Evolutionary conservation across 352 stramenopile species (phyloP), one percentile per base, ranked within the genome.

Genomic region (Elongisporangium anandrum): DNA sequence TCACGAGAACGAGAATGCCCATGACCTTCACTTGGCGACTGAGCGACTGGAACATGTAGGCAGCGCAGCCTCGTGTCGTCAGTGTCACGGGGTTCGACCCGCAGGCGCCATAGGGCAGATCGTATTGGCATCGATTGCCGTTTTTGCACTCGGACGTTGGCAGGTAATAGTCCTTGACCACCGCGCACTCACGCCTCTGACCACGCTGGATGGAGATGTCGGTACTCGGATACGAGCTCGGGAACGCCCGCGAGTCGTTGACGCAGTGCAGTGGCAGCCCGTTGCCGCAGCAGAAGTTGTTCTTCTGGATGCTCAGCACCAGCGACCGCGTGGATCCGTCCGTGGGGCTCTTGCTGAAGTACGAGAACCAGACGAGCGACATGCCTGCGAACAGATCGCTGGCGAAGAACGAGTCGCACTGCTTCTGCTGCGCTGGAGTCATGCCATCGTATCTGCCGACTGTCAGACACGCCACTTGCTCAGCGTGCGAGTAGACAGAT

Each of bases 341-440:
- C 21, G 56, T 59, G 20, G 75, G 47, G 56, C 79, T 89, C 57
- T 77, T 71, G 22, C 62, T 55, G 61, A 88, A 91, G 61, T 91
- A 93, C 19, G 77, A 75, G 50, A 90, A 79, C 83, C 83, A 93
- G 26, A 88, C 81, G 16, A 93, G 66, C 53, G 77, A 72, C 29
- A 73, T 69, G 50, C 83, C 81, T 0, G 74, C 78, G 26, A 89
- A 93, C 22, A 72, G 71, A 56, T 90, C 72, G 57, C 76, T 87
- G 39, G 60, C 68, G 55, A 77, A 70, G 55, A 88, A 90, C 17
- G 61, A 56, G 17, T 86, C 72, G 53, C 81, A 90, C 26, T 53
- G 61, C 9, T 59, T 49, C 50, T 85, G 79, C 21, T 70, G 50
- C 1, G 48, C n/a, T 12, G 65, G 54, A 1, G 61, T 61, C 52